A percentile compares a stretch with the other conserved stretches of the same genome.
Conservation (phyloP, 805 yeast genomes). For the Wickerhamiella alocasiicola region DNA sequence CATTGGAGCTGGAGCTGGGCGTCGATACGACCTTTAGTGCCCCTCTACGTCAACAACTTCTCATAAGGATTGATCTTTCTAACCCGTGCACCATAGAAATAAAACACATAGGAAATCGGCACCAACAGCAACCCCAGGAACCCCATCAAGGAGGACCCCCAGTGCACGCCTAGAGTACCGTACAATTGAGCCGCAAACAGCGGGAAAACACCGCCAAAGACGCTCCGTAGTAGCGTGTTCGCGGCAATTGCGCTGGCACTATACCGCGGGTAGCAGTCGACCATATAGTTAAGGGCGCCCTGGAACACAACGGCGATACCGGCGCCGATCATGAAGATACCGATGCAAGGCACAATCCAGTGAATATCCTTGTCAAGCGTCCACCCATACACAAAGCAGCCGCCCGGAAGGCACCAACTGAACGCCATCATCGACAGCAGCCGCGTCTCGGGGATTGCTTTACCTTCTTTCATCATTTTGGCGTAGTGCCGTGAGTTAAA, state of each 20-base stretch:
- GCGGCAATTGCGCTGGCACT: conserved; percentile 60
- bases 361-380: conserved; percentile 34
- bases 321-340: conserved; percentile 38
- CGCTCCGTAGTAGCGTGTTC: conserved; percentile 44
- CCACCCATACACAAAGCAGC: conserved; percentile 55
- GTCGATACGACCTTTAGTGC: no score
- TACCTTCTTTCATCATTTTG: neutral
- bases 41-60: conserved; percentile 5
- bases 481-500: conserved; percentile 23
- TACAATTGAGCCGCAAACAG: conserved; percentile 53
- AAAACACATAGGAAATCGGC: conserved; percentile 41
- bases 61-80: conserved; percentile 18
- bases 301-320: conserved; percentile 49
- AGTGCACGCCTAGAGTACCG: conserved; percentile 35
- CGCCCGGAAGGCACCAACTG: conserved; percentile 38
- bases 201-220: conserved; percentile 50
- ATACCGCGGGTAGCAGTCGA: conserved; percentile 45
- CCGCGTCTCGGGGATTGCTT: conserved; percentile 42
- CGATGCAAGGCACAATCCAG: conserved; percentile 47
- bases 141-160: conserved; percentile 43
- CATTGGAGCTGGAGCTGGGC: no score
- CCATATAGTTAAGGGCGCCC: conserved; percentile 49
- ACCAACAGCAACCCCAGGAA: conserved; percentile 35
- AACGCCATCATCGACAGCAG: conserved; percentile 40
- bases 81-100: conserved; percentile 32